phyloP scores from a whole-genome alignment of 345 rosid species.

The Capsella bursapastoris region DNA sequence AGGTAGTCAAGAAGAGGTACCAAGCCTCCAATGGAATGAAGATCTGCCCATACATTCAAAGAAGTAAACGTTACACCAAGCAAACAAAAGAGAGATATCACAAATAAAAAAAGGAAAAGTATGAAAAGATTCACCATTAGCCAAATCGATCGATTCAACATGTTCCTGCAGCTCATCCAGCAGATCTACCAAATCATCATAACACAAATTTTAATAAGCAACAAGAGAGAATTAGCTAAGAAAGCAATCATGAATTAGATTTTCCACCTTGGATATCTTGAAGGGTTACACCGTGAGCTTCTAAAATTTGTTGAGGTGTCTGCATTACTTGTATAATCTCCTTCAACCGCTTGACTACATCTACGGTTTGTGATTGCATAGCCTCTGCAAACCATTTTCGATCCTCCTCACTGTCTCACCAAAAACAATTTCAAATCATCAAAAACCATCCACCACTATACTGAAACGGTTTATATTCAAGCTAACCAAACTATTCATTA shows the following conservation, averaged over 20 bases:
- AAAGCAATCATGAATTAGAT: neutral
- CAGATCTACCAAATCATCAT: constrained; percentile 27
- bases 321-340: constrained; percentile 89
- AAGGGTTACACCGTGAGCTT: constrained; percentile 74
- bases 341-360: constrained; percentile 84
- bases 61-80: constrained; percentile 2
- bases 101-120: neutral
- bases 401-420: constrained; percentile 75
- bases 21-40: constrained; percentile 42
- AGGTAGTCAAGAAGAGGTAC: constrained; percentile 39
- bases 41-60: constrained; percentile 29
- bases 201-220: constrained; percentile 11
- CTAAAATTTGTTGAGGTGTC: constrained; percentile 68
- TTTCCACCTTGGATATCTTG: constrained; percentile 65
- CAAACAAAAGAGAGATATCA: neutral
- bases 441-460: neutral
- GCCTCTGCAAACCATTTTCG: constrained; percentile 92
- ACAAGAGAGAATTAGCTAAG: neutral
- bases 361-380: constrained; percentile 79
- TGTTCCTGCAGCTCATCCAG: constrained; percentile 44
- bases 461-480: neutral
- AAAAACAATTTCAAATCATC: neutral
- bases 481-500: neutral
- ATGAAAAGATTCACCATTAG: constrained; percentile 40
- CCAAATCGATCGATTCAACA: constrained; percentile 44